Base-by-base conservation (phyloP, 345 rosid species). In the Arabis hirsuta region DNA sequence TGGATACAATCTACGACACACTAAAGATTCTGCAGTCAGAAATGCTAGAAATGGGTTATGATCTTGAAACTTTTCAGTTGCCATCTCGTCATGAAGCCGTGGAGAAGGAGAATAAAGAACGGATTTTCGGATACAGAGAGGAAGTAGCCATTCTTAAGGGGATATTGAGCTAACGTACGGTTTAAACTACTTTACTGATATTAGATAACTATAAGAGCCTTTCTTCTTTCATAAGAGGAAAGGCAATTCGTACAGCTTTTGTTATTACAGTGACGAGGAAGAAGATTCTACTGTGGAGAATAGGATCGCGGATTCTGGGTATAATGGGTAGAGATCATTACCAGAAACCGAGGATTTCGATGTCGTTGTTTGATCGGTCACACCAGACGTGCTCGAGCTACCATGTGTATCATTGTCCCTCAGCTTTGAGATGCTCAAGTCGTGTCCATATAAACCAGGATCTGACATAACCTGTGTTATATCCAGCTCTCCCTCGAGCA, bases 401-500 rank as follows among this genome's bases (percentile, higher is more conserved):
- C 61, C 45, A 52, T 52, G 11, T 39, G 59, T 13, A 24, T 24
- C 71, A 29, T 12, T 29, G 26, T 77, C 78, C 44, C 81, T 74
- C 41, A 79, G 72, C 31, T 79, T 71, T 47, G 70, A 71, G 50
- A 68, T 67, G 69, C 76, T 70, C 58, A 11, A 71, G 59, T 76
- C 14, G 19, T 73, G 74, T 39, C 72, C 67, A 20, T 80, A 73
- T 3, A 66, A 3, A 27, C 32, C 47, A 14, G 77, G 57, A 46
- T 70, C 82, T 10, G 77, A 71, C 26, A 61, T 29, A 9, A 66
- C n/a, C 38, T 80, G 71, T 2, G 61, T 71, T 14, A 83, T 48
- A 20, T 16, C 38, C 0, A 36, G 51, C 43, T 54, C 52, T 51
- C 83, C 84, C 73, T 79, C 80, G 0, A 82, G 77, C 84, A 82